A percentile compares a stretch with the other conserved stretches of the same genome.
Conservation (phyloP, 441 rosid genomes). For the Adansonia grandidieri region DNA sequence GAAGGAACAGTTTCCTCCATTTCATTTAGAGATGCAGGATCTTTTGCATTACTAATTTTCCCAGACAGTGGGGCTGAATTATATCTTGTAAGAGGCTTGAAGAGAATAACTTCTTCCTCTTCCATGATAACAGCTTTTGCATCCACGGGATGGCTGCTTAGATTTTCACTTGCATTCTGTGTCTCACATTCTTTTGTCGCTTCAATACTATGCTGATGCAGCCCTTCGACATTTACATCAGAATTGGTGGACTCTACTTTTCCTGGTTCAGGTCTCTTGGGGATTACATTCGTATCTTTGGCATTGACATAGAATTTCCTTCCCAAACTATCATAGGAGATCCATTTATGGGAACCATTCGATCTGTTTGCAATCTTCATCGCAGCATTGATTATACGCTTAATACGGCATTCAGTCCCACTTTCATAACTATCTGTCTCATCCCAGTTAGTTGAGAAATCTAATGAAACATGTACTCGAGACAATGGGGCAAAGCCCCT, state of each 20-base stretch:
- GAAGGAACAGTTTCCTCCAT: conserved; percentile 42
- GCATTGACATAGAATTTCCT: conserved; percentile 39
- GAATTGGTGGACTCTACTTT: conserved; percentile 14
- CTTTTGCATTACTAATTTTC: conserved; percentile 30
- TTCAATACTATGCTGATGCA: conserved; percentile 19
- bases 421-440: conserved; percentile 44
- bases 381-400: conserved; percentile 60
- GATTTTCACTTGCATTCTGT: conserved; percentile 34
- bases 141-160: conserved; percentile 27
- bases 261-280: conserved; percentile 31
- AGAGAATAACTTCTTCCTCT: conserved; percentile 95
- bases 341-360: conserved; percentile 53
- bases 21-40: conserved; percentile 39
- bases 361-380: conserved; percentile 58
- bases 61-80: conserved; percentile 77
- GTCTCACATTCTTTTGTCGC: conserved; percentile 34
- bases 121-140: conserved; percentile 52
- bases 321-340: conserved; percentile 47
- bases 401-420: conserved; percentile 53
- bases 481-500: conserved; percentile 74
- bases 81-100: conserved; percentile 83
- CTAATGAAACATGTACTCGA: conserved; percentile 44
- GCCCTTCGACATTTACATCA: conserved; percentile 30
- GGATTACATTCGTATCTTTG: conserved; percentile 27
- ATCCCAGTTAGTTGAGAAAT: conserved; percentile 57